Conservation (phyloP, 2,329 filamentous ascomycete species). For the Alternaria arborescens region DNA sequence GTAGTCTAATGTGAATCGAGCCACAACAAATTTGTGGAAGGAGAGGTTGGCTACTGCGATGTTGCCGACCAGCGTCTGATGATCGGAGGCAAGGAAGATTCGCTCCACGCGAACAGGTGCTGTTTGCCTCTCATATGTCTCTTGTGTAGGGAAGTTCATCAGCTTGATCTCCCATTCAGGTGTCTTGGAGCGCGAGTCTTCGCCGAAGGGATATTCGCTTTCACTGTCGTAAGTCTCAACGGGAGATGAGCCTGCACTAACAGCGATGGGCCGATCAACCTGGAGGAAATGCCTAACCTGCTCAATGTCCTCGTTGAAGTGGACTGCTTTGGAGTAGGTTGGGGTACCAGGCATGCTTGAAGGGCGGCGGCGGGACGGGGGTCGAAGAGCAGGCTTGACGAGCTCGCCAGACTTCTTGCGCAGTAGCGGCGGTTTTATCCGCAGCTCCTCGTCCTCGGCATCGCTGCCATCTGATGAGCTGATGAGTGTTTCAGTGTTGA, state of each 20-base stretch:
- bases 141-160: conserved; percentile 77
- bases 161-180: conserved; percentile 90
- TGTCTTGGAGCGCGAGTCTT: conserved; percentile 52
- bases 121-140: conserved; percentile 68
- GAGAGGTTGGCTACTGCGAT: conserved; percentile 87
- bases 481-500: conserved; percentile 56
- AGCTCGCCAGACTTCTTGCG: conserved; percentile 98
- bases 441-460: conserved; percentile 65
- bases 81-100: conserved; percentile 86
- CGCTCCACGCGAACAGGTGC: conserved; percentile 82
- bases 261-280: conserved; percentile 91
- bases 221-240: conserved; percentile 89
- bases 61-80: conserved; percentile 84
- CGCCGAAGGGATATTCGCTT: conserved; percentile 84
- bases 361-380: conserved; percentile 79
- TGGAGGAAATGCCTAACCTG: conserved; percentile 96
- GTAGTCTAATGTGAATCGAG: conserved; percentile 94
- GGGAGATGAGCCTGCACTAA: conserved; percentile 92
- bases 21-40: conserved; percentile 88
- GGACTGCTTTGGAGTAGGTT: conserved; percentile 95
- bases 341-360: conserved; percentile 98
- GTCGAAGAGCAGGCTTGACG: conserved; percentile 87
- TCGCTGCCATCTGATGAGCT: conserved; percentile 61
- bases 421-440: conserved; percentile 85
- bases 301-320: conserved; percentile 96